Base-by-base conservation (phyloP, 352 stramenopile species). In the Globisporangium orthogonon region DNA sequence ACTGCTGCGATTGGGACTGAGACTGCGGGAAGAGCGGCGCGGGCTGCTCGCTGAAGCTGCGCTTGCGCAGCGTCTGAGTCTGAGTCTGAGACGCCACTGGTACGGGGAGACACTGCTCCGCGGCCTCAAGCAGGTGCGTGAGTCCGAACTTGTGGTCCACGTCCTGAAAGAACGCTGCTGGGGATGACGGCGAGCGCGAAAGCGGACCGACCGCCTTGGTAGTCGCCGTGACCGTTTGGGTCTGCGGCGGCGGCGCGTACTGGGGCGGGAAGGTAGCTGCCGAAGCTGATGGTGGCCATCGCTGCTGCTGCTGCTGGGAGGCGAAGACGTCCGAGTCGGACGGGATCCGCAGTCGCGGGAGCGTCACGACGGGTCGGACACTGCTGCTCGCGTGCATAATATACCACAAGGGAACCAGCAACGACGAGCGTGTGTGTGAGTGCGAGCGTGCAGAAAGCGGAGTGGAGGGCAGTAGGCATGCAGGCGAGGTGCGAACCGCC, bases 101-200 rank as follows among this genome's bases (percentile, higher is more conserved):
- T 35, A 39, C 53, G 60, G 62, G 57, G 28, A 56, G 49, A 30
- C 63, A 71, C 40, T 88, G 75, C 63, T 88, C 67, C 7, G 73
- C 75, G 2, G 78, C 75, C 78, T 88, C 73, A 0, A 88, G 54
- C 29, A 88, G 68, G 18, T 83, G 73, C 10, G 56, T 74, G 43
- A 88, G 67, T 13, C 75, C 78, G 63, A 83, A 76, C 74, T 58
- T 62, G 15, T 65, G 63, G 17, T 78, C 70, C 5, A 64, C 47
- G 31, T 71, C 63, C 13, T 60, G 56, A 56, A 78, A 78, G 65
- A 81, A 81, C 13, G 69, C 70, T 18, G 67, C 73, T 1, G 72
- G 72, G 1, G 72, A 81, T 11, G 69, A 78, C 14, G 72, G 72
- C 3, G 72, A 81, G 10, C 67, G 67, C 33, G 65, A 68, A 4